Evolutionary conservation across 345 rosid genomes (phyloP), one percentile per base, ranked within the genome.

Genomic region (Psidium friedrichsthalianum): DNA sequence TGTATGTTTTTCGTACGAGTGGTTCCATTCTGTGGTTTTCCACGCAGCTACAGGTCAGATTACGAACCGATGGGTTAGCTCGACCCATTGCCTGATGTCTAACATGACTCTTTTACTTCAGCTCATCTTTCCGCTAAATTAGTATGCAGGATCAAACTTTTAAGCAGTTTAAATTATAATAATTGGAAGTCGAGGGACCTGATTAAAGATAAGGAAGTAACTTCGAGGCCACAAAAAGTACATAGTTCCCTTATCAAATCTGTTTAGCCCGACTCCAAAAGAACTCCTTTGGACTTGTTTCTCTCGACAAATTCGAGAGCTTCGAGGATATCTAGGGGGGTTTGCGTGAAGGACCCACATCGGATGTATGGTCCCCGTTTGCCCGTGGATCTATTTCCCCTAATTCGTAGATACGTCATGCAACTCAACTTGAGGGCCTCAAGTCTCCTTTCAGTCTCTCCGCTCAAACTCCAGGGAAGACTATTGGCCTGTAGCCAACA

Each of bases 201-300:
- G 0, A 15, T 9, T 7, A 0, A 61, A 29, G 42, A 29, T 0
- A 20, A 61, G 22, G 22, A 22, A 10, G 6, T 15, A 14, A 61
- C 27, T 59, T 59, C 9, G n/a, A 6, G 1, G 27, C 69, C 8
- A 5, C 0, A 0, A n/a, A n/a, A n/a, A n/a, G 18, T 58, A 49
- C 10, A 10, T 9, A 49, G 51, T 9, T 49, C 51, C 11, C 51
- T 49, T 49, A 49, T 9, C 51, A 49, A 9, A 9, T 49, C 11
- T 49, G 9, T 49, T 9, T 11, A 49, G 51, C 9, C 51, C 51
- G 51, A 49, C 51, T 49, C 51, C 11, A 49, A 1, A 2, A 49
- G 12, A 9, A 49, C 51, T 11, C 52, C 52, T 51, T 51, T 2
- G 52, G 11, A 51, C 52, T 51, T 51, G 52, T 11, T 51, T 51